Evolutionary conservation across 1,284 basidiomycete species (phyloP), one percentile per base, ranked within the genome.

Genomic region (Amylostereum areolatum): DNA sequence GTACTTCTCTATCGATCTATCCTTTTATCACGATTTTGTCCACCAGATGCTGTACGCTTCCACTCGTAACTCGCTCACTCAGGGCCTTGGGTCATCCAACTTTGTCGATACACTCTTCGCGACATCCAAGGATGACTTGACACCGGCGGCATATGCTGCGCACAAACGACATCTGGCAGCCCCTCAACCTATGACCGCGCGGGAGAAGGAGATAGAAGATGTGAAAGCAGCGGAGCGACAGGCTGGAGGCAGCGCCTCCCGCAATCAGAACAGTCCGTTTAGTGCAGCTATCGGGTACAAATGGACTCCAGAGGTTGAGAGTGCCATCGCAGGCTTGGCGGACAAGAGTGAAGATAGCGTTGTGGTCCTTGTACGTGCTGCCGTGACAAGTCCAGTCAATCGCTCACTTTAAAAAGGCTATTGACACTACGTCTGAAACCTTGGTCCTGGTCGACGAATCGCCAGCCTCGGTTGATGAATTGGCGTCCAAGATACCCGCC

Each of bases 11-110:
- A 18, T 25, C 34, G 28, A 11, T 3, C 28, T 43, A 5, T 11
- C 43, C 47, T 12, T 39, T 34, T 29, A 32, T 35, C 30, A 29
- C 25, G 25, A 43, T 43, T 28, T 7, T 41, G 12, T 18, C 37
- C 27, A 41, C n/a, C 36, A 96, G 88, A 96, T 95, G 92, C 73
- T 96, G 29, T 94, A 95, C 65, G 92, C 92, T n/a, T 87, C 91
- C 1, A 85, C 86, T 1, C 81, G 91, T 46, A 74, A 77, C 28
- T 79, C 85, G 5, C 73, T 95, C 24, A 74, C 85, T 43, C 91
- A 84, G 65, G 73, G 80, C 4, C 75, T 95, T 1, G 91, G 91
- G 41, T 86, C 90, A 3, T 73, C 80, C 42, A 69, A 82, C 50
- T 92, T 94, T 66, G 79, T 81, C 10, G 86, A 91, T 61, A 78